Conservation (phyloP, 345 rosid genomes). For the Abelmoschus esculentus region DNA sequence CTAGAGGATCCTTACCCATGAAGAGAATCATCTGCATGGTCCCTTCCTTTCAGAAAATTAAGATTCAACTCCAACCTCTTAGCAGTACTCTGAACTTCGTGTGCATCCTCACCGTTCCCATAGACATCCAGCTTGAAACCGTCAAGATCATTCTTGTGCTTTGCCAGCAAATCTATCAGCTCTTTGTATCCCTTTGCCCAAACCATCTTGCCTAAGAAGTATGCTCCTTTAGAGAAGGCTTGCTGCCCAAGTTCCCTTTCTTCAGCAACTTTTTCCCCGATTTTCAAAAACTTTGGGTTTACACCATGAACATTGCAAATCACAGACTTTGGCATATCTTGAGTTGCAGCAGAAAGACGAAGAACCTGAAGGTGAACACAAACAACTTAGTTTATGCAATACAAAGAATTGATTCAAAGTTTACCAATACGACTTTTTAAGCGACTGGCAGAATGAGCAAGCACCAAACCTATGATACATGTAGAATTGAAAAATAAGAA, state of each 20-base stretch:
- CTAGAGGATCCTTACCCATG: slow-evolving; percentile 46
- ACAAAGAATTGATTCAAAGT: background rate
- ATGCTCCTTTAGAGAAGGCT: slow-evolving; percentile 94
- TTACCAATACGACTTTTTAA: background rate
- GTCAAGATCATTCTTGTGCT: slow-evolving; percentile 68
- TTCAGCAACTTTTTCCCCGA: slow-evolving; percentile 77
- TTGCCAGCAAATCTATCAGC: slow-evolving; percentile 74
- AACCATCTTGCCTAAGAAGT: slow-evolving; percentile 94
- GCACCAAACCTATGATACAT: background rate
- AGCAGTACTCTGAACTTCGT: slow-evolving; percentile 73
- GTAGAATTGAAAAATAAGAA: background rate
- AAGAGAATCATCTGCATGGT: slow-evolving; percentile 92
- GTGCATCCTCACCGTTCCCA: slow-evolving; percentile 95
- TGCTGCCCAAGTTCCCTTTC: slow-evolving; percentile 85
- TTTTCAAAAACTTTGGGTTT: slow-evolving; percentile 82
- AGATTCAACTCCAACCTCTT: slow-evolving; percentile 60
- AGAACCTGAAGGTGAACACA: slow-evolving; percentile 52
- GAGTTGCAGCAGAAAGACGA: slow-evolving; percentile 95
- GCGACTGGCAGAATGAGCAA: background rate
- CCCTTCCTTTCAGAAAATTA: slow-evolving; percentile 81
- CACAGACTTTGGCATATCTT: slow-evolving; percentile 81
- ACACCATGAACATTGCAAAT: slow-evolving; percentile 97
- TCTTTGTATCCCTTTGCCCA: slow-evolving; percentile 99
- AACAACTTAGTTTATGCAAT: slow-evolving; percentile 3
- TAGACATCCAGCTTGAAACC: slow-evolving; percentile 85